Percentiles rank a stretch among this genome's conserved stretches.
Conservation (phyloP, 768 basidiomycete genomes). For the Lactarius psammicola region DNA sequence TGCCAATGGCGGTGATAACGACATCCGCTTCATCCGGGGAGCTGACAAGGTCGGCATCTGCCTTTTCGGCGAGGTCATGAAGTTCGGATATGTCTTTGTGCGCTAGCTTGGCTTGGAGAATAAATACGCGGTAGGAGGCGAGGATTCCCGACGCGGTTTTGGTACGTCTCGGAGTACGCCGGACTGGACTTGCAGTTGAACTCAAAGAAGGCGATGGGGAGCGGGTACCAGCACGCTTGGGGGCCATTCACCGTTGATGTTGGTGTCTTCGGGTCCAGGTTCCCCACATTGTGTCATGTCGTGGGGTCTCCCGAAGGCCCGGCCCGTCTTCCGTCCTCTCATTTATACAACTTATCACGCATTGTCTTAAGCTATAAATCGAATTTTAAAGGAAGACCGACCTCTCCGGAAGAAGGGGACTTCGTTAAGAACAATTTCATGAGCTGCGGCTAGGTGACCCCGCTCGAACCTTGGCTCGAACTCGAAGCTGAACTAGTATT, state of each 20-base stretch:
- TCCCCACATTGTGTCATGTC: neutral
- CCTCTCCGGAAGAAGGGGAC: too few relatives aligned
- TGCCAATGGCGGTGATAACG: slow-evolving; percentile 62
- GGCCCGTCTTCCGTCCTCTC: neutral
- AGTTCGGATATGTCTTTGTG: slow-evolving; percentile 33
- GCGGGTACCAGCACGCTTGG: slow-evolving; percentile 10
- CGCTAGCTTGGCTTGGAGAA: slow-evolving; percentile 34
- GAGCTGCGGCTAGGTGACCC: too few relatives aligned
- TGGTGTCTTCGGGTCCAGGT: neutral
- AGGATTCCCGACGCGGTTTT: slow-evolving; percentile 21
- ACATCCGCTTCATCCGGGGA: slow-evolving; percentile 55
- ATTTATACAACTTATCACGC: too few relatives aligned
- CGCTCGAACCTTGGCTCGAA: too few relatives aligned
- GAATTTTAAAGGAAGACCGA: too few relatives aligned
- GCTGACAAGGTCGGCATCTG: slow-evolving; percentile 38
- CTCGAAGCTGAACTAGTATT: too few relatives aligned
- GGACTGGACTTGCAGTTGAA: neutral
- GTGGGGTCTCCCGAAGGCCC: neutral
- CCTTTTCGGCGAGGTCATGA: slow-evolving; percentile 33
- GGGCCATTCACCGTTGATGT: slow-evolving; percentile 9
- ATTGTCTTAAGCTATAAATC: too few relatives aligned
- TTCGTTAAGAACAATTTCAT: too few relatives aligned
- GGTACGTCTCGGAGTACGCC: neutral
- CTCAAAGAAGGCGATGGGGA: slow-evolving; percentile 6
- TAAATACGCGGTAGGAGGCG: slow-evolving; percentile 12